A percentile compares a stretch with the other conserved stretches of the same genome.
Conservation (phyloP, 129 eudicot genomes). For the Daucus carota region DNA sequence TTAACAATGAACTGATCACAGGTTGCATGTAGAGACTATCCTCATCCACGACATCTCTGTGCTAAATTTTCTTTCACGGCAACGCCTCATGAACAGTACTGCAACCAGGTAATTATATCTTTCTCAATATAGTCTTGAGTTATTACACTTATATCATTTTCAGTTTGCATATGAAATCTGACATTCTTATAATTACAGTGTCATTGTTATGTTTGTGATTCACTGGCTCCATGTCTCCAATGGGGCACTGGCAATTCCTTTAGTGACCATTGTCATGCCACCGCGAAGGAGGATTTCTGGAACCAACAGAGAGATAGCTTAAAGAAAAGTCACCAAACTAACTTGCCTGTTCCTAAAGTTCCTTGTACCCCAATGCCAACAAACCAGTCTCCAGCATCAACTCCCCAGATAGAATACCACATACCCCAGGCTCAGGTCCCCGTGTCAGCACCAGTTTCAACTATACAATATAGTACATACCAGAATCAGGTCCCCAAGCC, state of each 20-base stretch:
- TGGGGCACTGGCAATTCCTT: slow-evolving; percentile 61
- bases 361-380: slow-evolving; percentile 12
- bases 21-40: slow-evolving; percentile 96
- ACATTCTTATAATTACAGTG: slow-evolving; percentile 40
- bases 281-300: slow-evolving; percentile 63
- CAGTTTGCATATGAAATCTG: slow-evolving; percentile 2
- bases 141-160: not conserved
- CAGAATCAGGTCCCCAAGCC: not conserved
- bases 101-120: slow-evolving; percentile 41
- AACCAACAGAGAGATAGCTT: slow-evolving; percentile 36
- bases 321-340: slow-evolving; percentile 23
- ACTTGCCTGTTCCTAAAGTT: slow-evolving; percentile 11
- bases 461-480: not conserved
- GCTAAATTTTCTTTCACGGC: slow-evolving; percentile 60
- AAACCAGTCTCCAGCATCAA: slow-evolving; percentile 9
- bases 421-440: slow-evolving; percentile 17
- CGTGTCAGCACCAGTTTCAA: slow-evolving; percentile 19
- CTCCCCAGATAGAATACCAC: slow-evolving; percentile 10
- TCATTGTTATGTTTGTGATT: slow-evolving; percentile 93
- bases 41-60: slow-evolving; percentile 81
- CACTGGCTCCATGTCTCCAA: slow-evolving; percentile 70
- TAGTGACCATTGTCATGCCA: slow-evolving; percentile 67
- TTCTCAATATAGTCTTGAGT: not conserved
- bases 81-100: slow-evolving; percentile 51
- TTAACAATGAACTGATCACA: slow-evolving; percentile 3